A percentile compares a stretch with the other conserved stretches of the same genome.
Evolutionary conservation across 2,329 filamentous ascomycete genomes (phyloP).

Genomic region (Fusarium caatingaense): DNA sequence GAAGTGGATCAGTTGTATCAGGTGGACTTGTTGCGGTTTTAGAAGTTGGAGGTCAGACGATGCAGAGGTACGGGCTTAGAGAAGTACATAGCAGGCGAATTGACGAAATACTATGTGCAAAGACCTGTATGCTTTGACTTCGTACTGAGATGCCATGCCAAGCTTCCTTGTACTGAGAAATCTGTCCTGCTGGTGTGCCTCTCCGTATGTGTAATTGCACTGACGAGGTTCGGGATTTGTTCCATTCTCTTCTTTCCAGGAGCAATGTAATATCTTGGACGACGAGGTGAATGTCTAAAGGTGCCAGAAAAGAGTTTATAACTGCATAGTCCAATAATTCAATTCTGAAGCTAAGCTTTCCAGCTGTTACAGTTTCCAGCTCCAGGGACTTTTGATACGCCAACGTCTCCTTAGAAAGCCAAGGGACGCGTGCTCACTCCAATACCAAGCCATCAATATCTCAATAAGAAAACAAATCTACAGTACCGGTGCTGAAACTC

Average conservation of each 20-base stretch:
- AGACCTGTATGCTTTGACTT: neutral
- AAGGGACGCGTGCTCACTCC: constrained; percentile 23
- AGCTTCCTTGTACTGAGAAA: neutral
- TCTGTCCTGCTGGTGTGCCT: neutral
- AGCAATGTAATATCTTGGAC: neutral
- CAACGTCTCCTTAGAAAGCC: constrained; percentile 3
- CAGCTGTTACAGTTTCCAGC: constrained; percentile 24
- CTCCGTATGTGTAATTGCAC: neutral
- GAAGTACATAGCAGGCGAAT: constrained; percentile 43
- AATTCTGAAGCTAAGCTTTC: constrained; percentile 27
- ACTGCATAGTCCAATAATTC: constrained; percentile 1
- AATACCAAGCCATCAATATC: constrained; percentile 30
- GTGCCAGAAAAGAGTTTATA: neutral
- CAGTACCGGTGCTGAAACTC: constrained; percentile 30
- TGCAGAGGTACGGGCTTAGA: constrained; percentile 29
- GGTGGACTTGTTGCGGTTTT: constrained; percentile 10
- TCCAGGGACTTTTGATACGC: constrained; percentile 5
- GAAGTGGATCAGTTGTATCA: constrained; percentile 5
- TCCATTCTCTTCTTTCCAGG: neutral
- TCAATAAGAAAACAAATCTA: constrained; percentile 33
- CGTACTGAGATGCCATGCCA: neutral
- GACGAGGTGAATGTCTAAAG: neutral
- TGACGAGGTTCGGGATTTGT: neutral
- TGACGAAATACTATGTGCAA: constrained; percentile 20
- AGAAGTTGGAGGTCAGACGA: constrained; percentile 29